A percentile compares a stretch with the other conserved stretches of the same genome.
Evolutionary conservation across 176 grass and related monocot species (phyloP).

Genomic region (Avena eriantha): DNA sequence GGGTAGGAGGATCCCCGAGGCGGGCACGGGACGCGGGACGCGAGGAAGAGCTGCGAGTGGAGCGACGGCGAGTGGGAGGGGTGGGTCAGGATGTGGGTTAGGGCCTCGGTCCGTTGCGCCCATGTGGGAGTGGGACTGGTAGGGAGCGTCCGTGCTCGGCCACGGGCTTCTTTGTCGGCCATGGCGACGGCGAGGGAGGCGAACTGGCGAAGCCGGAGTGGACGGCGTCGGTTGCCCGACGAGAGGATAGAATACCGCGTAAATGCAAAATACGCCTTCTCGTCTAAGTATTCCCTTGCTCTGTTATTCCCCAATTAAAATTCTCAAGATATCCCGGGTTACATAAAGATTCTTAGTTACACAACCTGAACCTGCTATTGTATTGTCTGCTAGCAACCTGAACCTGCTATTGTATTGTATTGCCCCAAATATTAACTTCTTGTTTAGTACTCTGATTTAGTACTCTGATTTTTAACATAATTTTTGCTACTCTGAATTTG

Average conservation of each 20-base stretch:
- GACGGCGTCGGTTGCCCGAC: background rate
- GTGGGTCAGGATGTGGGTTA: slow-evolving; percentile 65
- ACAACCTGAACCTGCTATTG: too few species aligned
- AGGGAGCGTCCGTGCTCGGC: background rate
- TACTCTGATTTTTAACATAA: too few species aligned
- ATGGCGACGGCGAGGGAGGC: background rate
- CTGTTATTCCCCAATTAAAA: too few species aligned
- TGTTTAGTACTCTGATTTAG: too few species aligned
- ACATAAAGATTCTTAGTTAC: too few species aligned
- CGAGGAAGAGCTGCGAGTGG: slow-evolving; percentile 86
- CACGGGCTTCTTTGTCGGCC: background rate
- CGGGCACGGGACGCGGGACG: slow-evolving; percentile 64
- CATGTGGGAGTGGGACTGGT: slow-evolving; percentile 41
- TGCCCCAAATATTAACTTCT: too few species aligned
- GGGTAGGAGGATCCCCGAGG: slow-evolving; percentile 52
- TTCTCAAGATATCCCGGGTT: too few species aligned
- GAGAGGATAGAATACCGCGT: slow-evolving; percentile 11
- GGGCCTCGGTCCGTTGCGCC: slow-evolving; percentile 49
- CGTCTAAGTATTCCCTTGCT: too few species aligned
- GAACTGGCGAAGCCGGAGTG: background rate
- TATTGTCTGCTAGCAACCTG: too few species aligned
- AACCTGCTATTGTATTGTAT: too few species aligned
- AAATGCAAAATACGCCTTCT: background rate
- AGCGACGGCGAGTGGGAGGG: slow-evolving; percentile 69
- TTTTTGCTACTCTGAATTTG: too few species aligned